Evolutionary conservation across 2,329 filamentous ascomycete species (phyloP), one percentile per base, ranked within the genome.

Genomic region (Lecanicillium sp.): DNA sequence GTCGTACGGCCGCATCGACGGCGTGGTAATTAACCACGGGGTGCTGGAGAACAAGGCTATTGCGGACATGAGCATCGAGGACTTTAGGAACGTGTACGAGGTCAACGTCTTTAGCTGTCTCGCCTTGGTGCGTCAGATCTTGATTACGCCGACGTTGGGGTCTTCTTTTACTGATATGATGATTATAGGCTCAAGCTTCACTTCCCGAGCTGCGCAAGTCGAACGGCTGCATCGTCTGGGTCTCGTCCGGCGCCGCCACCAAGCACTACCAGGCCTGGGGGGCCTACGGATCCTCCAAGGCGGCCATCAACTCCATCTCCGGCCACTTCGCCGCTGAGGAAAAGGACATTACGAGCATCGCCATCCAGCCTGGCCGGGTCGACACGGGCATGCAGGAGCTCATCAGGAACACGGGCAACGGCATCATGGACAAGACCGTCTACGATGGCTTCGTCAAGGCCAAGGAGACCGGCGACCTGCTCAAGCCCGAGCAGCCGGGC

Each of bases 321-420:
- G 67, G 76, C 35, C 88, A 90, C 29, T 66, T 96, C 29, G 79
- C 80, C 0, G 74, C 75, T 1, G 90, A 96, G 61, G 90, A 95
- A 64, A 81, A 84, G 1, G 74, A 83, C 12, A 81, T 95, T 37
- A 86, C 79, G 0, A 83, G 80, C 11, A 68, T 95, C 1, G 75
- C 87, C 0, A 71, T 96, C 27, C 75, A 83, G 4, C 90, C 90
- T 0, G 90, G 90, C 2, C 81, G 87, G 38, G 85, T 94, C 7
- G 86, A 95, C 60, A 96, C 90, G 0, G 84, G 84, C 44, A 96
- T 96, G 90, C 90, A 95, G 64, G 75, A 75, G n/a, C 78, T 86
- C 49, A 78, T 98, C 49, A 75, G 93, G 43, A 83, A 90, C 39
- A 62, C 67, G 3, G 77, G 74, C 36, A 64, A 67, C 30, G 60